Percentiles rank a stretch among this genome's conserved stretches.
Evolutionary conservation across 106 monocot genomes (phyloP).

Genomic region (Phalaenopsis equestris): DNA sequence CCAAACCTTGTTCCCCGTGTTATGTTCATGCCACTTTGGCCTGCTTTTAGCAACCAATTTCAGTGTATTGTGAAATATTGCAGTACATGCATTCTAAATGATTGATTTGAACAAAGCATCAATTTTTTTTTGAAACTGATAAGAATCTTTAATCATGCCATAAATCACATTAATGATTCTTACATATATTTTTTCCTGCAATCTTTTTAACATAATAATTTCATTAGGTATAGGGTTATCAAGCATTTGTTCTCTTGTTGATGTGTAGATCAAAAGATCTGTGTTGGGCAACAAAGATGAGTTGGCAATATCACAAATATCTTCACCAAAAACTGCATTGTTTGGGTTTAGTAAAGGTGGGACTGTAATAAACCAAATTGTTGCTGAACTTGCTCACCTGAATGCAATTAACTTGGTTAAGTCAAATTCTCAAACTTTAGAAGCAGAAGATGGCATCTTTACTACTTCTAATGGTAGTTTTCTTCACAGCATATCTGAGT

Average conservation of each 20-base stretch:
- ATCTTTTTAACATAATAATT: too few relatives aligned
- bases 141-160: too few relatives aligned
- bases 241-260: not conserved
- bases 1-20: too few relatives aligned
- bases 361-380: conserved; percentile 71
- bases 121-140: too few relatives aligned
- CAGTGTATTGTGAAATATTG: too few relatives aligned
- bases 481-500: conserved; percentile 56
- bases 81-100: too few relatives aligned
- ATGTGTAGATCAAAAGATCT: conserved; percentile 25
- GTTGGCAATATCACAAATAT: not conserved
- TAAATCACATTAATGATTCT: too few relatives aligned
- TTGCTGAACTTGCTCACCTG: conserved; percentile 58
- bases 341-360: conserved; percentile 95
- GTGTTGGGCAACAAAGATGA: conserved; percentile 4
- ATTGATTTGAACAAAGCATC: too few relatives aligned
- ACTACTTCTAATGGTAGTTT: conserved; percentile 32
- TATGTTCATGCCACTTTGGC: too few relatives aligned
- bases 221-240: too few relatives aligned
- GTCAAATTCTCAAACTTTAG: not conserved
- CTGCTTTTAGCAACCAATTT: too few relatives aligned
- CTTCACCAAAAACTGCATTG: conserved; percentile 47
- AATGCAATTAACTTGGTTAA: not conserved
- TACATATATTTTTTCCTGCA: too few relatives aligned
- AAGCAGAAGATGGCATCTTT: conserved; percentile 9